Evolutionary conservation across 352 stramenopile species (phyloP).

Genomic region (Elongisporangium undulatum): DNA sequence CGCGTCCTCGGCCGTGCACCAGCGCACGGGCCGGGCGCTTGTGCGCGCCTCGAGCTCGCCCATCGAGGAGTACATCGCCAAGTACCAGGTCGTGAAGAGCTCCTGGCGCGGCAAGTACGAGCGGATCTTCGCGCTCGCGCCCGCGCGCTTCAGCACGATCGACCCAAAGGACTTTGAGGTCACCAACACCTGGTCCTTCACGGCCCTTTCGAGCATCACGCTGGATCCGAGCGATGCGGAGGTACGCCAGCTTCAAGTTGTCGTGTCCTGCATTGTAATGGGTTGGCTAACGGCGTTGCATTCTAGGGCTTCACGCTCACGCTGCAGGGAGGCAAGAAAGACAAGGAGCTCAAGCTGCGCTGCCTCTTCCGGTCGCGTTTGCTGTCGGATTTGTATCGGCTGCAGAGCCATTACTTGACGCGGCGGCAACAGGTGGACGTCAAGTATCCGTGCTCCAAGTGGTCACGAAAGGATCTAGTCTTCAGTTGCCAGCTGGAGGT

Average conservation of each 20-base stretch:
- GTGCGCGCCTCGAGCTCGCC: slow-evolving; percentile 11
- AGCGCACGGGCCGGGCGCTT: not conserved
- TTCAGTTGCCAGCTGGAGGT: slow-evolving; percentile 55
- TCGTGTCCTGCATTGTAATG: slow-evolving; percentile 1
- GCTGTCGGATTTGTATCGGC: slow-evolving; percentile 73
- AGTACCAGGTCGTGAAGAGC: slow-evolving; percentile 82
- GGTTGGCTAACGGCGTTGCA: not conserved
- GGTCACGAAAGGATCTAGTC: slow-evolving; percentile 35
- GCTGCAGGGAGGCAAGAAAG: slow-evolving; percentile 76
- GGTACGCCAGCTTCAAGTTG: slow-evolving; percentile 8
- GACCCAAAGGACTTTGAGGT: slow-evolving; percentile 85
- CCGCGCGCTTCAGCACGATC: slow-evolving; percentile 82
- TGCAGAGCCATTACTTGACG: slow-evolving; percentile 51
- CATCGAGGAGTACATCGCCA: slow-evolving; percentile 80
- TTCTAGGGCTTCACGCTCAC: slow-evolving; percentile 48
- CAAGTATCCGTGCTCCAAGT: slow-evolving; percentile 64
- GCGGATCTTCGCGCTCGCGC: slow-evolving; percentile 74
- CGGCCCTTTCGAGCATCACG: slow-evolving; percentile 41
- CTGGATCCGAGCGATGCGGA: slow-evolving; percentile 57
- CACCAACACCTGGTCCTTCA: slow-evolving; percentile 82
- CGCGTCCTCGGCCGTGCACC: not conserved
- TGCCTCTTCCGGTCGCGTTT: slow-evolving; percentile 73
- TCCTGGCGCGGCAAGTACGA: slow-evolving; percentile 87
- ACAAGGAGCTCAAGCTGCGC: slow-evolving; percentile 76
- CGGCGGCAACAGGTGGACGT: slow-evolving; percentile 21